phyloP scores from a whole-genome alignment of 73 alveolate genomes.

The Stentor roeselii region DNA sequence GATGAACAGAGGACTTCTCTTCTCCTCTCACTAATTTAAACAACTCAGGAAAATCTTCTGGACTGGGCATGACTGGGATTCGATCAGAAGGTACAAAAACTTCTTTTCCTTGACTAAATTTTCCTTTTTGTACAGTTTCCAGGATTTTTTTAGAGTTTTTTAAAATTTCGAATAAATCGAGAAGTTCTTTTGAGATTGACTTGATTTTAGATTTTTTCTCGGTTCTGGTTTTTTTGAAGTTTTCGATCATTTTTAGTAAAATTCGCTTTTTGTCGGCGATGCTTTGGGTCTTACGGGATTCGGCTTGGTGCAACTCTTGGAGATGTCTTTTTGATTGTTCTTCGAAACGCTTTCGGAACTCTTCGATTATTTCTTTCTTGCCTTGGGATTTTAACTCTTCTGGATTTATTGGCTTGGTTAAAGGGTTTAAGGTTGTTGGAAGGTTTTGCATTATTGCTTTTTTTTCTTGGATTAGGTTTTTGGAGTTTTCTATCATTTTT shows the following conservation, averaged over 20 bases:
- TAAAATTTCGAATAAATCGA: slow-evolving; percentile 2
- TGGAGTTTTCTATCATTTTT: slow-evolving; percentile 35
- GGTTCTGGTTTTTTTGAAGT: slow-evolving; percentile 26
- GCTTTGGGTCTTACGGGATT: slow-evolving; percentile 28
- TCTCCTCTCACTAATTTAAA: background rate
- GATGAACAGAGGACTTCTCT: background rate
- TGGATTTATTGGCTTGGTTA: background rate
- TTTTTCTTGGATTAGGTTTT: slow-evolving; percentile 37
- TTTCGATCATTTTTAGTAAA: slow-evolving; percentile 23
- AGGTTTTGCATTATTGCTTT: slow-evolving; percentile 28
- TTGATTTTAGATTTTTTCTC: slow-evolving; percentile 35
- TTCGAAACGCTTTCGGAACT: slow-evolving; percentile 25
- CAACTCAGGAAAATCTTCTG: background rate
- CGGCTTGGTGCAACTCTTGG: background rate
- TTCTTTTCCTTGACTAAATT: slow-evolving; percentile 22
- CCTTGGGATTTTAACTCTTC: slow-evolving; percentile 38
- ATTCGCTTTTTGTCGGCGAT: slow-evolving; percentile 26
- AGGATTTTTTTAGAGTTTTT: slow-evolving; percentile 16
- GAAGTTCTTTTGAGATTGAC: slow-evolving; percentile 28
- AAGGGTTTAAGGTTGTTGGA: slow-evolving; percentile 22
- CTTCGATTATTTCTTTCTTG: slow-evolving; percentile 33
- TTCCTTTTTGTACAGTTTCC: slow-evolving; percentile 31
- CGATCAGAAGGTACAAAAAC: slow-evolving; percentile 6
- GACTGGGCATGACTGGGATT: background rate
- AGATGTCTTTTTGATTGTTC: slow-evolving; percentile 32